Base-by-base conservation (phyloP, 2,329 filamentous ascomycete species). In the Phaeophleospora eucalypticola region DNA sequence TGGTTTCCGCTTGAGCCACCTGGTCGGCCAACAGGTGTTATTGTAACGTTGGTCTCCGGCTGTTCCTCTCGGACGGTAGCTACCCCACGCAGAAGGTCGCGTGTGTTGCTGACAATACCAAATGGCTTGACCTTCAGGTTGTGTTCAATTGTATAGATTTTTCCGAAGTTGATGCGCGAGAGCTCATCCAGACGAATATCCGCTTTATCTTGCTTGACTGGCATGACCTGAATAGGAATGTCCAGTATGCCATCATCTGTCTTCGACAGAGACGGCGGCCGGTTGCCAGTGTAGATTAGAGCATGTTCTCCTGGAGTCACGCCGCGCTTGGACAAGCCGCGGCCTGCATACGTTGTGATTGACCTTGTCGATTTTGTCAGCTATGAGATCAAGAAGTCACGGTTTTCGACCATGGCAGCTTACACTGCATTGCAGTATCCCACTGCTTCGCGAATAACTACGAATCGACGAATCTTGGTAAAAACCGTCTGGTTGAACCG, bases 401-500 rank as follows among this genome's bases (percentile, higher is more conserved):
- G 8, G 8, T 8, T 8, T 32, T 8, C 29, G 19, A 3, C 4
- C 3, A 19, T 7, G 3, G 29, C 10, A 9, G 18, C 17, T 20
- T 6, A 20, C 14, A 62, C 10, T 4, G 49, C 55, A 34, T 19
- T 50, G 32, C 57, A 60, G 17, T 50, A 58, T 4, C 36, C 17
- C 0, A 35, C 33, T 1, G 38, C 36, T 27, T 49, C 49, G 12
- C 56, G 51, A 8, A 62, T 49, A 4, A 63, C 54, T 1, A 62
- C 57, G 39, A 62, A 63, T 4, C 57, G 40, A 0, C 60, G 53
- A 0, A 58, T 45, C 40, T 62, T 61, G 7, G 57, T 50, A 21
- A 49, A 56, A 1, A 60, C 49, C 10, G 10, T 20, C 16, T 34
- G 3, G 4, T 17, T 17, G 35, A 4, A 42, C n/a, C 34, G 4